Evolutionary conservation across 1,139 yeast species (phyloP), one percentile per base, ranked within the genome.

Genomic region (Protomyces gravidus): DNA sequence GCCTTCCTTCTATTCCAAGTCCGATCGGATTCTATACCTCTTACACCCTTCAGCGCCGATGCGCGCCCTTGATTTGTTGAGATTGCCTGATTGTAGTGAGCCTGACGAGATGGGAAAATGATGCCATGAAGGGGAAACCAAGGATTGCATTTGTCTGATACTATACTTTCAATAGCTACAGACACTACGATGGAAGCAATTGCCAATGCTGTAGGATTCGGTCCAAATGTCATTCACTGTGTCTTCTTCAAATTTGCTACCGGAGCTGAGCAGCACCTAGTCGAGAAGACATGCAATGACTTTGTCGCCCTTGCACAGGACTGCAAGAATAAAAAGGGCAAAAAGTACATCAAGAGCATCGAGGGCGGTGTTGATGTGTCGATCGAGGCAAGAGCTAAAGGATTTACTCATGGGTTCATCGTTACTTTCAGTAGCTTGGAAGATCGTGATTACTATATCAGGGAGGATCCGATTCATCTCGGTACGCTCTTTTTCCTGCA

Each of bases 401-500:
- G 53, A 3, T 32, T 55, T 5, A 55, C 59, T 32, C 59, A 55
- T 23, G 59, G 53, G 19, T 55, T 48, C 26, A 42, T 55, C 13
- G 53, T 55, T 13, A 25, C 36, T 5, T 55, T 55, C 40, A 32
- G 19, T 17, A 45, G 46, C 39, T 45, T 48, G 11, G 53, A 23
- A n/a, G 59, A 55, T 23, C 59, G 59, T 6, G 55, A 55, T 19
- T 55, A 49, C 15, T 55, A 55, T 33, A 30, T 55, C 25, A n/a
- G 32, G 19, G 30, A 40, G 9, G 59, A 55, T 15, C 59, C 59
- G 42, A 49, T 40, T 11, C 59, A 55, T 25, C 40, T 46, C 32
- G 59, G 49, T 36, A 36, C 6, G 42, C 21, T 13, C 11, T 28
- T 13, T 2, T 9, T 28, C 32, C 13, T 28, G 13, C 13, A 2